Base-by-base conservation (phyloP, 495 filamentous ascomycete genomes). In the Chaetomidium leptoderma region DNA sequence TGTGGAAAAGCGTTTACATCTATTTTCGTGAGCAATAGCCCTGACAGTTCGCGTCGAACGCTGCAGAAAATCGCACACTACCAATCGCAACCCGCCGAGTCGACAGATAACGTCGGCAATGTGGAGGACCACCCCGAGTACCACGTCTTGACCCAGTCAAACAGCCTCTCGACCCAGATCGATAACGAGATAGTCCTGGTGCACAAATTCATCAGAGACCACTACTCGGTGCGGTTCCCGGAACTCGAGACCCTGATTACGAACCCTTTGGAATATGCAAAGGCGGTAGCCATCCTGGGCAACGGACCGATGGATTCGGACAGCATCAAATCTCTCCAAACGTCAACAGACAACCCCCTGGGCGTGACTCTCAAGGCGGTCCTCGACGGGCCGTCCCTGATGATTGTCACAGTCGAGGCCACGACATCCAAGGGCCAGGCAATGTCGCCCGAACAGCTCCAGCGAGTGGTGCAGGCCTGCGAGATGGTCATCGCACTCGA, bases 341-440 rank as follows among this genome's bases (percentile, higher is more conserved):
- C 81, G 1, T 83, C 84, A 4, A 87, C 82, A 24, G 81, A 92
- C 58, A 96, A 97, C 70, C 76, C 86, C 29, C 78, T 91, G 5
- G 84, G 88, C 19, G 78, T 80, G 57, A 81, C 89, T 0, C 80
- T 98, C 39, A 87, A 87, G 61, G 79, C 81, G 0, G 81, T 97
- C 6, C 78, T 98, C 6, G 90, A 95, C 72, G 88, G 90, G 0
- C 91, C 92, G 4, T 87, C 89, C 0, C 72, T 97, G 60, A 97
- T 97, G 92, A 88, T 93, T 24, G 91, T 98, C 42, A 90, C 90
- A n/a, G 85, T 97, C 16, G 92, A 96, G 75, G 93, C 92, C 49
- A 93, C 90, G 19, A 92, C 88, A 4, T 92, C 89, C 17, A 84
- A 86, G 46, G 95, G 95, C 0, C 83, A 84, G 11, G 79, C 87